phyloP scores from a whole-genome alignment of 345 rosid species.

The Heritiera littoralis region DNA sequence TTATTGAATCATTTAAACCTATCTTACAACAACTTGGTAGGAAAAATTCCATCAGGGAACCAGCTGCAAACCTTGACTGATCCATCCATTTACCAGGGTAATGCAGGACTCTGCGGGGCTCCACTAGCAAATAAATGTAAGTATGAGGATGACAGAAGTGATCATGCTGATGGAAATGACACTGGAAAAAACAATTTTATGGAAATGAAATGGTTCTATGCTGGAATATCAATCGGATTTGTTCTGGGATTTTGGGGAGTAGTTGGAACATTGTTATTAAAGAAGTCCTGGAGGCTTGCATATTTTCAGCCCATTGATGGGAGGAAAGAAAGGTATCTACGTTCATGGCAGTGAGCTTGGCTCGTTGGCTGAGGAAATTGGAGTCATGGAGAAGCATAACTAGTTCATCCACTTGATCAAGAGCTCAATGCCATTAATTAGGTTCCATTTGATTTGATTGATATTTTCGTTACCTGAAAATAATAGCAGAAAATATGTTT shows the following conservation, averaged over 20 bases:
- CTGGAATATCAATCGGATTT: slow-evolving; percentile 7
- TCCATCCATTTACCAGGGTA: slow-evolving; percentile 24
- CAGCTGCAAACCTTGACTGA: slow-evolving; percentile 29
- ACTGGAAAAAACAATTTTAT: not conserved
- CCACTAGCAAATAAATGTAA: slow-evolving; percentile 15
- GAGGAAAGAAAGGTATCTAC: not conserved
- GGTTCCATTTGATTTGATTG: not conserved
- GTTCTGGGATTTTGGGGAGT: slow-evolving; percentile 17
- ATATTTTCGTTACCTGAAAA: not conserved
- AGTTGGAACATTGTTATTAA: not conserved
- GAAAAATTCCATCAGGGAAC: slow-evolving; percentile 22
- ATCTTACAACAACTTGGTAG: slow-evolving; percentile 13
- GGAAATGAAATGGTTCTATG: slow-evolving; percentile 7
- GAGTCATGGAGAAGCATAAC: not conserved
- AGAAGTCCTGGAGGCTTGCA: not conserved
- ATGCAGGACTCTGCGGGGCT: slow-evolving; percentile 29
- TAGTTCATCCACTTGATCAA: not conserved
- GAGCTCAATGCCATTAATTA: too few species aligned
- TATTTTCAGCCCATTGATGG: slow-evolving; percentile 4
- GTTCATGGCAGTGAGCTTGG: not conserved
- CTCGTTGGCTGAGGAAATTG: not conserved
- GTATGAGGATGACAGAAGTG: not conserved
- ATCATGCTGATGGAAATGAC: not conserved
- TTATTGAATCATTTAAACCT: slow-evolving; percentile 28
- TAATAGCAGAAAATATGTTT: too few species aligned